These are phyloP conservation scores for Brassica incana DNA, from an alignment of 345 rosid genomes.

Conservation along the genomic window DNA sequence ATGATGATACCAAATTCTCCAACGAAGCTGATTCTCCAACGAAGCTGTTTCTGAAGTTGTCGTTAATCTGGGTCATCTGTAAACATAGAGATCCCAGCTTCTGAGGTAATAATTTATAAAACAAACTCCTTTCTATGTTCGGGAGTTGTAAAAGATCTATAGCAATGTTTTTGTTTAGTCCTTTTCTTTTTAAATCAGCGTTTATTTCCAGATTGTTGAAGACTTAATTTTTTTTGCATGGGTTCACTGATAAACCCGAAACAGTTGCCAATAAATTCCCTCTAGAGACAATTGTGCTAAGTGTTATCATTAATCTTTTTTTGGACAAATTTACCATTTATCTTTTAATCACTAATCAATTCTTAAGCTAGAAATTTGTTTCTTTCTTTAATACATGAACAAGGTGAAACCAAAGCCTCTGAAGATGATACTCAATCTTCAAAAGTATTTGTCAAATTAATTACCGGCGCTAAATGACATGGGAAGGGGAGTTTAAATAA, in stretches of 20 bases:
- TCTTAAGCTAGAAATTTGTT: neutral
- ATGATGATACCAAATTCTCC: no score
- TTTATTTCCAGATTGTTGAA: constrained; percentile 15
- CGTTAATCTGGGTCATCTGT: neutral
- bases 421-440: constrained; percentile 49
- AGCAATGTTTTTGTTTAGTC: neutral
- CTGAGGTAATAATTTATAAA: neutral
- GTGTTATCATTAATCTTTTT: neutral
- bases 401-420: constrained; percentile 1
- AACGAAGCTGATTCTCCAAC: no score
- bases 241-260: neutral
- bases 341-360: neutral
- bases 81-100: neutral
- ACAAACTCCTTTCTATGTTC: neutral
- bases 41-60: no score
- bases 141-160: neutral
- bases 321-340: neutral
- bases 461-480: neutral
- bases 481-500: neutral
- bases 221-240: neutral
- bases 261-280: constrained; percentile 12
- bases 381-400: constrained; percentile 52
- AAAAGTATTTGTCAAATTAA: constrained; percentile 54
- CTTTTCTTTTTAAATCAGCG: neutral
- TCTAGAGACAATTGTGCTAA: neutral